These are phyloP conservation scores for Melanogaster broomeanus DNA, from an alignment of 768 basidiomycete species.

Conservation along the genomic window DNA sequence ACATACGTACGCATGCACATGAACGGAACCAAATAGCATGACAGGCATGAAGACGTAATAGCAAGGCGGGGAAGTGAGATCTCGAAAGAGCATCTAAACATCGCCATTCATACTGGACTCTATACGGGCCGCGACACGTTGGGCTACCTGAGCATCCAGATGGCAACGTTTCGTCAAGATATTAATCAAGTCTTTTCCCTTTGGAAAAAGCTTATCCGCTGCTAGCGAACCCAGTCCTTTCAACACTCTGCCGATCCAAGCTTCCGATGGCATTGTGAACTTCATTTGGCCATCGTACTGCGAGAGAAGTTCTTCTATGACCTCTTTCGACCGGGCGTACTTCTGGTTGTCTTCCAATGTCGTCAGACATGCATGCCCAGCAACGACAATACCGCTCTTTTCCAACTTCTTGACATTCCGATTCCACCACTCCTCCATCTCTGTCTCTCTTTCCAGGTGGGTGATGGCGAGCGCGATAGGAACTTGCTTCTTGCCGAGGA, in stretches of 20 bases:
- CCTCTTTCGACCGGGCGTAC: slow-evolving; percentile 30
- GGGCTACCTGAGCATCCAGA: too few species aligned
- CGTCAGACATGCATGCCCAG: slow-evolving; percentile 35
- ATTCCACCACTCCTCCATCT: slow-evolving; percentile 37
- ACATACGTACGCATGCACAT: too few species aligned
- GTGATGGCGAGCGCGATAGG: slow-evolving; percentile 41
- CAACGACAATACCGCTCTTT: slow-evolving; percentile 19
- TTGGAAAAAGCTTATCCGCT: slow-evolving; percentile 20
- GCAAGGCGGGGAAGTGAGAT: too few species aligned
- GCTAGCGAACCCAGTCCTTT: slow-evolving; percentile 23
- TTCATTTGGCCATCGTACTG: slow-evolving; percentile 27
- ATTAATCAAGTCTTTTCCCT: slow-evolving; percentile 24
- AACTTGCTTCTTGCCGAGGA: too few species aligned
- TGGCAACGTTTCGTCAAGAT: slow-evolving; percentile 30
- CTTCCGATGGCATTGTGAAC: slow-evolving; percentile 30
- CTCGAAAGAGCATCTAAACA: too few species aligned
- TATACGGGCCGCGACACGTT: slow-evolving; percentile 21
- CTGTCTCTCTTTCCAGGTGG: slow-evolving; percentile 37
- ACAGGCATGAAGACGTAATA: too few species aligned
- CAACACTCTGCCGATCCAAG: slow-evolving; percentile 26
- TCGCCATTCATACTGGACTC: too few species aligned
- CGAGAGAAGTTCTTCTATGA: slow-evolving; percentile 19
- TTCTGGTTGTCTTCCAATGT: slow-evolving; percentile 25
- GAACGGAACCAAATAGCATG: too few species aligned
- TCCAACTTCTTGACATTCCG: slow-evolving; percentile 23